Percentiles rank a stretch among this genome's conserved stretches.
phyloP scores from a whole-genome alignment of 2,329 filamentous ascomycete genomes.

The Clonostachys chloroleuca region DNA sequence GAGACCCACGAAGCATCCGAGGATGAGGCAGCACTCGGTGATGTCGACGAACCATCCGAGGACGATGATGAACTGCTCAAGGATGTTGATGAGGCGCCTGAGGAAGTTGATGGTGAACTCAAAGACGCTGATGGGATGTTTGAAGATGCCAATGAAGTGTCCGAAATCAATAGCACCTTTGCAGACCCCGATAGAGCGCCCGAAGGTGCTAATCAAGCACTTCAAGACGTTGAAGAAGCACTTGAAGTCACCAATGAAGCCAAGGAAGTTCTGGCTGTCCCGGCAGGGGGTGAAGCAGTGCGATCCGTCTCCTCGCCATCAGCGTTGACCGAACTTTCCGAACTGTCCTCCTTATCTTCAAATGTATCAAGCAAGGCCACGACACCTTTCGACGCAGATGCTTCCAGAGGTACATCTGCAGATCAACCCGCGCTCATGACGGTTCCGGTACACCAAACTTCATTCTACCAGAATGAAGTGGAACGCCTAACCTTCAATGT shows the following conservation, averaged over 20 bases:
- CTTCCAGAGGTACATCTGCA: conserved; percentile 3
- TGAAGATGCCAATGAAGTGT: too few species aligned
- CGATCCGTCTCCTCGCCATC: conserved; percentile 51
- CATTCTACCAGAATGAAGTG: conserved; percentile 16
- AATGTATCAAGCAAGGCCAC: conserved; percentile 59
- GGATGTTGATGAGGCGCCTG: too few species aligned
- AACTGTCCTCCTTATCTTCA: conserved; percentile 48
- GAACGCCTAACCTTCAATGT: conserved; percentile 48
- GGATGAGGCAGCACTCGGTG: too few species aligned
- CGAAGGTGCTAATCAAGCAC: background rate
- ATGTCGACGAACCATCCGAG: too few species aligned
- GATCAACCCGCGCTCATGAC: background rate
- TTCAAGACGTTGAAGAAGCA: background rate
- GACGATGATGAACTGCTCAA: too few species aligned
- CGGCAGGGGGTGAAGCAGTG: conserved; percentile 16
- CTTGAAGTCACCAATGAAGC: background rate
- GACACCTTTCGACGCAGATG: conserved; percentile 46
- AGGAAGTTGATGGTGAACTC: too few species aligned
- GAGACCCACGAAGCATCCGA: too few species aligned
- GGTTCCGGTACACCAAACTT: conserved; percentile 3
- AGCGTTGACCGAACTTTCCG: conserved; percentile 48
- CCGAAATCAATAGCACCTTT: background rate
- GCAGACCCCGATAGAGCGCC: background rate
- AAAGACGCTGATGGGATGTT: too few species aligned
- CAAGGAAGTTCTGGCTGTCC: too few species aligned